These are phyloP conservation scores for Escovopsis sp. DNA, from an alignment of 2,329 filamentous ascomycete species.

Conservation along the genomic window DNA sequence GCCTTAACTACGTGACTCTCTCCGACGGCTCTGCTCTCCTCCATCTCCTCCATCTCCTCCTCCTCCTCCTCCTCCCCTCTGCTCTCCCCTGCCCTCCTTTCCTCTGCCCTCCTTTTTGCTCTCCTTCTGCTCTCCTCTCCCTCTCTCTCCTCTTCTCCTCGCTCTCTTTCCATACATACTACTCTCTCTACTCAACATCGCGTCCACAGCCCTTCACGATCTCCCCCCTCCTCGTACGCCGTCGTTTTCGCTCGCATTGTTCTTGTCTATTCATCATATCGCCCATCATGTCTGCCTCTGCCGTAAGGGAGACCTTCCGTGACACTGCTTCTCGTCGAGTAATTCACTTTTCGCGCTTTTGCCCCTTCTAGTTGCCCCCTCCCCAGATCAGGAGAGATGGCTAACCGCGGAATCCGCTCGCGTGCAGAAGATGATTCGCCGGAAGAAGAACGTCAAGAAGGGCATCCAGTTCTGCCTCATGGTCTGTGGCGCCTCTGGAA, in stretches of 20 bases:
- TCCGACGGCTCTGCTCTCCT: too few relatives aligned
- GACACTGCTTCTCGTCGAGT: background rate
- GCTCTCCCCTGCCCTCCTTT: background rate
- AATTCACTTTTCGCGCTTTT: background rate
- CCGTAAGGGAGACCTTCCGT: conserved; percentile 3
- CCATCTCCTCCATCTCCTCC: background rate
- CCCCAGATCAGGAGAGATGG: background rate
- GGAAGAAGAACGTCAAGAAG: conserved; percentile 99
- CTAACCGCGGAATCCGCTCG: background rate
- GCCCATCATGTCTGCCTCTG: conserved; percentile 13
- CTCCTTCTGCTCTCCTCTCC: background rate
- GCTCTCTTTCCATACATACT: background rate
- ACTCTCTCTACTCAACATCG: conserved; percentile 1
- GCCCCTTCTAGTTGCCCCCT: background rate
- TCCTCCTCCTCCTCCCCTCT: conserved; percentile 3
- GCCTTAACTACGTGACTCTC: conserved; percentile 5
- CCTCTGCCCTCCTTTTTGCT: conserved; percentile 4
- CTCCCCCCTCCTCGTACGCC: background rate
- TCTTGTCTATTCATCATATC: conserved; percentile 1
- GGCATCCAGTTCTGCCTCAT: conserved; percentile 99
- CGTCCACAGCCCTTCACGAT: background rate
- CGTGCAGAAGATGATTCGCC: conserved; percentile 80
- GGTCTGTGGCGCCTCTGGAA: conserved; percentile 98
- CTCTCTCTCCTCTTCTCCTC: conserved; percentile 1
- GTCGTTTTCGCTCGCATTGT: background rate